Evolutionary conservation across 1,284 basidiomycete genomes (phyloP).

Genomic region (Moesziomyces sp.): DNA sequence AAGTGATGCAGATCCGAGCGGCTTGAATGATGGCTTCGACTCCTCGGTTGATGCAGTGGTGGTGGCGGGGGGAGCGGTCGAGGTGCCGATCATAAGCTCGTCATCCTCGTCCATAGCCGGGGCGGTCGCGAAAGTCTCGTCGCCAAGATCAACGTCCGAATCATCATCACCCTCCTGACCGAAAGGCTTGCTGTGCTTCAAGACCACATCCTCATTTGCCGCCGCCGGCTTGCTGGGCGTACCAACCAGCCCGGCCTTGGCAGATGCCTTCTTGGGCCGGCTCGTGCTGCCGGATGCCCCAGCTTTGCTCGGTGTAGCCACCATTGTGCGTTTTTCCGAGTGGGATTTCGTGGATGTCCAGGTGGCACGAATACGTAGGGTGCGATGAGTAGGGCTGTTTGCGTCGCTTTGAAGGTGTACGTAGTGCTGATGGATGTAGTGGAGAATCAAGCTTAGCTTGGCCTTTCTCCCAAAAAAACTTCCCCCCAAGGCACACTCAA

Average conservation of each 20-base stretch:
- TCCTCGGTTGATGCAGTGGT: not conserved
- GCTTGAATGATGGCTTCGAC: conserved; percentile 26
- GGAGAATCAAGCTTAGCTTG: too few relatives aligned
- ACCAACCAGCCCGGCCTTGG: conserved; percentile 22
- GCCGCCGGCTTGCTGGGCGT: conserved; percentile 2
- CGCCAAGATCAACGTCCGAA: conserved; percentile 34
- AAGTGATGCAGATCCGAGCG: conserved; percentile 5
- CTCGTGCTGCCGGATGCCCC: conserved; percentile 7
- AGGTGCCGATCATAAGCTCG: conserved; percentile 44
- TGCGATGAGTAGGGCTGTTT: too few relatives aligned
- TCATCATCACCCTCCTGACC: conserved; percentile 43
- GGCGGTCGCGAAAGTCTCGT: conserved; percentile 28
- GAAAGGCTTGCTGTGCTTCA: conserved; percentile 50
- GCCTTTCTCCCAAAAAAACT: too few relatives aligned
- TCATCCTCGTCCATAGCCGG: conserved; percentile 32
- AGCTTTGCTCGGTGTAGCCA: conserved; percentile 30
- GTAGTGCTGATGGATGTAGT: too few relatives aligned
- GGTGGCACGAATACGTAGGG: too few relatives aligned
- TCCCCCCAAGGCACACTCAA: too few relatives aligned
- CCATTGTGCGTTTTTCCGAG: conserved; percentile 4
- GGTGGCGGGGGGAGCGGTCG: conserved; percentile 2
- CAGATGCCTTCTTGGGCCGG: conserved; percentile 19
- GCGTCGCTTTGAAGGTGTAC: too few relatives aligned
- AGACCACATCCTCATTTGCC: conserved; percentile 9
- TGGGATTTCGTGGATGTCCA: too few relatives aligned